phyloP scores from a whole-genome alignment of 177 flowering plant genomes.

The Vitis hybrid region DNA sequence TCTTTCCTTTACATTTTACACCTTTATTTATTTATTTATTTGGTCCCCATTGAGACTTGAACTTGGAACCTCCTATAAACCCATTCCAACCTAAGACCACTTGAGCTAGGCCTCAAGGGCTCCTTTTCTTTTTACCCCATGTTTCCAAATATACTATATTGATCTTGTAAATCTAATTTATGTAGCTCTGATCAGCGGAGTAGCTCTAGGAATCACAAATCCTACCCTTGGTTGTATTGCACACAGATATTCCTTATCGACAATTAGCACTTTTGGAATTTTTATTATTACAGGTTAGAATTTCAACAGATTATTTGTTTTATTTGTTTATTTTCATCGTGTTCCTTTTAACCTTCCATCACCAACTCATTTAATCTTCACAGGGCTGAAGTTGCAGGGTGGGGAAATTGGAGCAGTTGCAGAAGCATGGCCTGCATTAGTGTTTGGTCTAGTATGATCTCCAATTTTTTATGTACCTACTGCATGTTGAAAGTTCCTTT shows the following conservation, averaged over 20 bases:
- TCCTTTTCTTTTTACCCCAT: not conserved
- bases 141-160: not conserved
- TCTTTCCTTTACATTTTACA: no score
- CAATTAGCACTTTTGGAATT: conserved; percentile 9
- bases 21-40: no score
- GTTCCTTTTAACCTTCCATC: not conserved
- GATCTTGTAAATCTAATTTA: not conserved
- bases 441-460: conserved; percentile 14
- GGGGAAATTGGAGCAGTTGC: conserved; percentile 2
- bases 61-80: no score
- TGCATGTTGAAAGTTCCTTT: not conserved
- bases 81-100: no score
- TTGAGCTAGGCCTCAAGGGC: not conserved
- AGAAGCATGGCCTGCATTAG: conserved; percentile 6
- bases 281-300: conserved; percentile 7
- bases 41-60: no score
- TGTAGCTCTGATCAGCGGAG: conserved; percentile 10
- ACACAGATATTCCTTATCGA: conserved; percentile 7
- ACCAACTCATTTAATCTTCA: not conserved
- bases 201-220: conserved; percentile 9
- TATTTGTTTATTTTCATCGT: not conserved
- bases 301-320: not conserved
- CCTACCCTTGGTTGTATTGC: conserved; percentile 10
- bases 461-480: not conserved
- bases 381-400: conserved; percentile 11